Percentiles rank a stretch among this genome's conserved stretches.
phyloP scores from a whole-genome alignment of 768 basidiomycete species.

The Lactarius akahatsu region DNA sequence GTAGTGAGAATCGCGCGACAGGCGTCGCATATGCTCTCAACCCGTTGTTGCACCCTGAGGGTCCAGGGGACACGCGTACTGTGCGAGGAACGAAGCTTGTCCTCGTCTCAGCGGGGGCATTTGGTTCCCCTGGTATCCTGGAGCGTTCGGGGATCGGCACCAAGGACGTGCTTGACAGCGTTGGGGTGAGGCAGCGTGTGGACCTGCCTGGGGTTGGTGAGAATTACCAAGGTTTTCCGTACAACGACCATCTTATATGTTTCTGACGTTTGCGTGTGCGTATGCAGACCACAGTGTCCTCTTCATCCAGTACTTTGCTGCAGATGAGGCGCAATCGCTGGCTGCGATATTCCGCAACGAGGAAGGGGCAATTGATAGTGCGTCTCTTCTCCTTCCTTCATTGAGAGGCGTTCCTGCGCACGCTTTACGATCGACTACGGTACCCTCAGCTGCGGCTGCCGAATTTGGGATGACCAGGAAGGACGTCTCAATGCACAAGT shows the following conservation, averaged over 20 bases:
- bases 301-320: constrained; percentile 17
- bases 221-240: constrained; percentile 38
- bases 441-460: constrained; percentile 35
- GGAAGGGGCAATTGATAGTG: constrained; percentile 25
- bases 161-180: constrained; percentile 34
- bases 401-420: neutral
- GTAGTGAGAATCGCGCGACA: constrained; percentile 31
- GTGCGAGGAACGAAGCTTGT: constrained; percentile 40
- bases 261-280: constrained; percentile 1
- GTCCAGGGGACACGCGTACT: constrained; percentile 29
- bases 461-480: constrained; percentile 39
- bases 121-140: constrained; percentile 51
- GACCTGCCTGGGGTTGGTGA: constrained; percentile 42
- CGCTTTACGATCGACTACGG: neutral
- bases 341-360: constrained; percentile 26
- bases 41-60: neutral
- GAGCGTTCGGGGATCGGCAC: constrained; percentile 52
- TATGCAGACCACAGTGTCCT: constrained; percentile 23
- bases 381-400: constrained; percentile 24
- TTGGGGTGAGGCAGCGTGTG: constrained; percentile 35
- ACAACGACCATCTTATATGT: neutral
- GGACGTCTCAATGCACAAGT: constrained; percentile 59
- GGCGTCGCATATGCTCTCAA: constrained; percentile 11
- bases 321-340: constrained; percentile 28
- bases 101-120: constrained; percentile 41